Evolutionary conservation across 345 rosid genomes (phyloP).

Genomic region (Euphorbia tirucalli): DNA sequence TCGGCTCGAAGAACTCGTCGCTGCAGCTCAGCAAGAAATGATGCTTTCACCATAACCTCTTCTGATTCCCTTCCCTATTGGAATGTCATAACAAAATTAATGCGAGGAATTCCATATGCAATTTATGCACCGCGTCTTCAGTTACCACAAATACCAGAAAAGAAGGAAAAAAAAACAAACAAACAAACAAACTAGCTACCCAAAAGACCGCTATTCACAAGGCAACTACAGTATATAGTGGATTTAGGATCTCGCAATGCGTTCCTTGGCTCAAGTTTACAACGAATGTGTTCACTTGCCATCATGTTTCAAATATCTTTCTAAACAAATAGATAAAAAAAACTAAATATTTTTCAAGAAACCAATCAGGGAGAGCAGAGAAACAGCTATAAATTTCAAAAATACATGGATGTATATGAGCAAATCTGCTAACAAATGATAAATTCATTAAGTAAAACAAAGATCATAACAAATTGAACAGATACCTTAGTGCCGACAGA

Average conservation of each 20-base stretch:
- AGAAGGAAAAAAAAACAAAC: no score
- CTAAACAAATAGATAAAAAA: no score
- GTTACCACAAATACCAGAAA: neutral
- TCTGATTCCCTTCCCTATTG: slow-evolving; percentile 64
- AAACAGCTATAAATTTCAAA: neutral
- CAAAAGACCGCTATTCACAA: neutral
- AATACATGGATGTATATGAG: neutral
- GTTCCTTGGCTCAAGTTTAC: neutral
- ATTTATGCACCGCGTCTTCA: slow-evolving; percentile 1
- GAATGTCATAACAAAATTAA: neutral
- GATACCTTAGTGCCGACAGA: slow-evolving; percentile 59
- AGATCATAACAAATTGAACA: neutral
- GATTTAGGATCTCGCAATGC: neutral
- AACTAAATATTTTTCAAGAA: neutral
- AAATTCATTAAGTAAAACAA: neutral
- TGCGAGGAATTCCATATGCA: neutral
- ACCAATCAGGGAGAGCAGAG: neutral
- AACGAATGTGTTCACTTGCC: neutral
- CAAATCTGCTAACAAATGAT: neutral
- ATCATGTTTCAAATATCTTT: no score
- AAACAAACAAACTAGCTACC: neutral
- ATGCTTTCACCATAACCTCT: slow-evolving; percentile 83
- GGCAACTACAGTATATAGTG: neutral
- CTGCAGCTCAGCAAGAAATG: slow-evolving; percentile 86
- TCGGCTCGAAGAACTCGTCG: slow-evolving; percentile 90